A percentile compares a stretch with the other conserved stretches of the same genome.
Conservation (phyloP, 2,329 filamentous ascomycete genomes). For the Aspergillus sp. region DNA sequence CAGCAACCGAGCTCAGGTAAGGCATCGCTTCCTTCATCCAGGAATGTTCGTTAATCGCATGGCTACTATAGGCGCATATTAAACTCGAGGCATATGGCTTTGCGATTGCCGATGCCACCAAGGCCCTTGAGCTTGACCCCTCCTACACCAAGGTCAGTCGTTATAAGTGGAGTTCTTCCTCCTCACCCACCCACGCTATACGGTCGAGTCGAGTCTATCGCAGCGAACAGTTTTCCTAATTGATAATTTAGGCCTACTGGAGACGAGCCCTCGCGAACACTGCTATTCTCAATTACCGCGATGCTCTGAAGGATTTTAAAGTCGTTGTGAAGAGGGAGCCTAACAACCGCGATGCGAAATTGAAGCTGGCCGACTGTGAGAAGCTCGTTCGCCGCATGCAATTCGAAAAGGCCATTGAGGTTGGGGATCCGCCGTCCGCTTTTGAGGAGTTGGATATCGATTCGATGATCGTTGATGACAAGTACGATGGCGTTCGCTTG, state of each 20-base stretch:
- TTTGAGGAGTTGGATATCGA: constrained; percentile 87
- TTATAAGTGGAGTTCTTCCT: not conserved
- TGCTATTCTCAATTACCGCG: constrained; percentile 81
- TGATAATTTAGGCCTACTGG: constrained; percentile 71
- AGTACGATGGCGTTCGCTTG: constrained; percentile 79
- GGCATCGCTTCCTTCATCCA: constrained; percentile 25
- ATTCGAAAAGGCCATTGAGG: constrained; percentile 92
- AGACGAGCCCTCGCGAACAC: constrained; percentile 86
- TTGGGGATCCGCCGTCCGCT: constrained; percentile 86
- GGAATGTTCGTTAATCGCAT: constrained; percentile 10
- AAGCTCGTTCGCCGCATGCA: constrained; percentile 89
- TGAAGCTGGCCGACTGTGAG: constrained; percentile 89
- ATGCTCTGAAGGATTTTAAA: constrained; percentile 88
- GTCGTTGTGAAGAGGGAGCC: constrained; percentile 84
- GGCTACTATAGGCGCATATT: constrained; percentile 67
- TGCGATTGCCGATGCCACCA: constrained; percentile 83
- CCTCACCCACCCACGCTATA: too few relatives aligned
- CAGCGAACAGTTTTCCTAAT: too few relatives aligned
- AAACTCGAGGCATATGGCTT: constrained; percentile 95
- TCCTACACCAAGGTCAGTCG: constrained; percentile 74
- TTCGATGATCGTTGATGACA: constrained; percentile 72
- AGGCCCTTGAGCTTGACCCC: constrained; percentile 83
- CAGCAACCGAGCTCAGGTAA: constrained; percentile 89
- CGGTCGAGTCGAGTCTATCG: too few relatives aligned
- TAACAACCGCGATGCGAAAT: constrained; percentile 80